phyloP scores from a whole-genome alignment of 2,329 filamentous ascomycete genomes.

The Aschersonia sp. region DNA sequence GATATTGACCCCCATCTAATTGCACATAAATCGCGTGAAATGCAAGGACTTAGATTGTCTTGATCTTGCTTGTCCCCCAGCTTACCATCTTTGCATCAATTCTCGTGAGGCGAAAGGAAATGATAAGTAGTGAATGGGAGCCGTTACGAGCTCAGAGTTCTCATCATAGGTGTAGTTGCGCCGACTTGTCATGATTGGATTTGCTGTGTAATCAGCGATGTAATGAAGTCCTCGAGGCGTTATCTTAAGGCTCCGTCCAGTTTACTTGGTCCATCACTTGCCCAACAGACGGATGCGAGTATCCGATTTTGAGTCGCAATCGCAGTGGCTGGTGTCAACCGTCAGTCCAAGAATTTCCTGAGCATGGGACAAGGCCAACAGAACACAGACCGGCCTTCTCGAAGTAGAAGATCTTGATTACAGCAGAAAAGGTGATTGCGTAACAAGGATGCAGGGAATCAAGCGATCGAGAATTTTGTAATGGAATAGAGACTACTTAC shows the following conservation, averaged over 20 bases:
- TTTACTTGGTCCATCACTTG: conserved; percentile 85
- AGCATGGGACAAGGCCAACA: too few relatives aligned
- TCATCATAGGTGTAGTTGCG: neutral
- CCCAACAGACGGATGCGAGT: conserved; percentile 53
- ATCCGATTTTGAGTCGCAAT: conserved; percentile 73
- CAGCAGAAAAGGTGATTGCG: too few relatives aligned
- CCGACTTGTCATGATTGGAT: neutral
- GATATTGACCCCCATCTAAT: too few relatives aligned
- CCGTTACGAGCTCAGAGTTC: too few relatives aligned
- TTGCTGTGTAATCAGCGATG: neutral
- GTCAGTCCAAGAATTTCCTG: conserved; percentile 4
- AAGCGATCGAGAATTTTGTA: neutral
- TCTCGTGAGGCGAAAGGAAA: too few relatives aligned
- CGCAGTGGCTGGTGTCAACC: conserved; percentile 51
- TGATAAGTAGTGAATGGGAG: too few relatives aligned
- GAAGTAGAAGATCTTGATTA: too few relatives aligned
- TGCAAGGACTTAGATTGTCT: too few relatives aligned
- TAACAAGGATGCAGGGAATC: neutral
- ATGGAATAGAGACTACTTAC: conserved; percentile 40
- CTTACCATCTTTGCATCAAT: too few relatives aligned
- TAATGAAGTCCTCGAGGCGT: neutral
- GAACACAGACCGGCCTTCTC: too few relatives aligned
- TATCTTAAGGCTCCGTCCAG: conserved; percentile 64
- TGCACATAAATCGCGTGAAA: too few relatives aligned
- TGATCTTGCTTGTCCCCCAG: too few relatives aligned